Evolutionary conservation across 2,329 filamentous ascomycete genomes (phyloP), one percentile per base, ranked within the genome.

Genomic region (Dactylellina sp.): DNA sequence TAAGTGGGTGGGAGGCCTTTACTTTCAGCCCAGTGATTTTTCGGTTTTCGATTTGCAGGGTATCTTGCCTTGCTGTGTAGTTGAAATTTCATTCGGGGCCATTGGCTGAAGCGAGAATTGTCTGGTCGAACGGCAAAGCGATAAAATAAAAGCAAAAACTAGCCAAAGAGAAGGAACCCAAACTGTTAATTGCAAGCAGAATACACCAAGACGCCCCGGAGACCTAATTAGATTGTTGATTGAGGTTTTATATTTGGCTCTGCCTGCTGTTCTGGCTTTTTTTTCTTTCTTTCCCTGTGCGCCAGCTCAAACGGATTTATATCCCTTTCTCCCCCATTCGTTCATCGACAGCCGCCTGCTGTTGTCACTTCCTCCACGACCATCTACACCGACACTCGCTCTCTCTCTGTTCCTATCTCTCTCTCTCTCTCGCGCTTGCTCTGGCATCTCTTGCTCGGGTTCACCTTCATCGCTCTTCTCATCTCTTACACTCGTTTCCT

Each of bases 91-190:
- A 28, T 65, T 65, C 60, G 55, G 68, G 68, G 25, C 60, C 60
- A 72, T 72, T 72, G 68, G 68, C 68, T 72, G 68, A 65, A 72
- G 68, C 68, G 68, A 72, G 68, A 46, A 60, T 50, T 60, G 68
- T 72, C 60, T 40, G 39, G 42, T 40, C 12, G 12, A 52, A 72
- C 53, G 47, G 55, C 49, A 72, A 44, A 60, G 39, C 16, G 55
- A 16, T 11, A 44, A 47, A 39, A 39, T 12, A n/a, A 47, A 60
- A 68, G 53, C 59, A 40, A 32, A 59, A 68, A 59, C 44, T 46
- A 25, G 50, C 42, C n/a, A n/a, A n/a, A n/a, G n/a, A n/a, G 44
- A 55, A 25, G 40, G 47, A 44, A 35, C 53, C 55, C 46, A 60
- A 70, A 70, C n/a, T n/a, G 47, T 22, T 28, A 50, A 56, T 39